phyloP scores from a whole-genome alignment of 2,329 filamentous ascomycete genomes.

The Clarireedia sp. region DNA sequence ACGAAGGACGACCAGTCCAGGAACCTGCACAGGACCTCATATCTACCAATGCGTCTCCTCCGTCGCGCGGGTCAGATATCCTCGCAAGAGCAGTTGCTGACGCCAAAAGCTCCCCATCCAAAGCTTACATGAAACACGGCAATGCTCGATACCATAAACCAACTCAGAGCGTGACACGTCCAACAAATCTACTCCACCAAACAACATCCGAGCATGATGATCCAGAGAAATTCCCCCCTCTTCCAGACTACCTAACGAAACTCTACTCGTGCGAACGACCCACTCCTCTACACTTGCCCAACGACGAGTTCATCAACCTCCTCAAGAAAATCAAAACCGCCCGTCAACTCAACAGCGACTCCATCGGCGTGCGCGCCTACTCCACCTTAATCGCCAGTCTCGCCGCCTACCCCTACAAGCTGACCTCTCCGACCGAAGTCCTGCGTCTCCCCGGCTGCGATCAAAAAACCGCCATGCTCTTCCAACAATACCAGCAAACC shows the following conservation, averaged over 20 bases:
- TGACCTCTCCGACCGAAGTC: slow-evolving; percentile 33
- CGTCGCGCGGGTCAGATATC: not conserved
- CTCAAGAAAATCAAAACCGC: slow-evolving; percentile 67
- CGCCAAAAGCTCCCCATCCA: slow-evolving; percentile 8
- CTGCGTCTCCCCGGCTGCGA: slow-evolving; percentile 68
- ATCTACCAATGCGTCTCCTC: not conserved
- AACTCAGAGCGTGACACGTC: slow-evolving; percentile 27
- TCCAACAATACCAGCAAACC: slow-evolving; percentile 60
- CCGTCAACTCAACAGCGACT: slow-evolving; percentile 63
- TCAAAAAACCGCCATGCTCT: slow-evolving; percentile 68
- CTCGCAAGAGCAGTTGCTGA: slow-evolving; percentile 23
- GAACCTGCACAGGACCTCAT: not conserved
- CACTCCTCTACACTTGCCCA: slow-evolving; percentile 62
- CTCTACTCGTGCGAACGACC: slow-evolving; percentile 75
- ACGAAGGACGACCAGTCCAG: slow-evolving; percentile 36
- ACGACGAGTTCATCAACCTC: slow-evolving; percentile 64
- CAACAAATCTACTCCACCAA: slow-evolving; percentile 47
- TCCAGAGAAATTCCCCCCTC: slow-evolving; percentile 45
- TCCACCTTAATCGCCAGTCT: slow-evolving; percentile 78
- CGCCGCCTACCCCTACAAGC: slow-evolving; percentile 61
- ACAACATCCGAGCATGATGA: slow-evolving; percentile 75
- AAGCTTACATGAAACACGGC: slow-evolving; percentile 17
- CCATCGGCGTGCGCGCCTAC: slow-evolving; percentile 78
- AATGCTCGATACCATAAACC: slow-evolving; percentile 9
- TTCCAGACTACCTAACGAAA: slow-evolving; percentile 59